A percentile compares a stretch with the other conserved stretches of the same genome.
Conservation (phyloP, 345 rosid species). For the Citropsis articulata region DNA sequence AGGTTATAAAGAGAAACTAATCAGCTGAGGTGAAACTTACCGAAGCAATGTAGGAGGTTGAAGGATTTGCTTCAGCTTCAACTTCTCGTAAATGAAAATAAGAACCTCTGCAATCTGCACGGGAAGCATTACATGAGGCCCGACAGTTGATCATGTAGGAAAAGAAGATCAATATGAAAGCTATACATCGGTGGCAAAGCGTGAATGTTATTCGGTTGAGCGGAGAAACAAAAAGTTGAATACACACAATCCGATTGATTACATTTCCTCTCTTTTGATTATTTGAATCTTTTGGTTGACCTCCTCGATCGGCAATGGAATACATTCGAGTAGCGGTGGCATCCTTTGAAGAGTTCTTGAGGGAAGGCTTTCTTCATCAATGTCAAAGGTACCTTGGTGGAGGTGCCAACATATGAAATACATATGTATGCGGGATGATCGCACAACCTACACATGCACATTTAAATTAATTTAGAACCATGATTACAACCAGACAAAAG, state of each 20-base stretch:
- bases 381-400: constrained; percentile 88
- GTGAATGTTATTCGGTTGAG: not conserved
- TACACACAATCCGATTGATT: constrained; percentile 6
- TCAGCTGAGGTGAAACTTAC: constrained; percentile 45
- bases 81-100: constrained; percentile 59
- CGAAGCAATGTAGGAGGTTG: constrained; percentile 93
- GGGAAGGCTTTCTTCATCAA: constrained; percentile 46
- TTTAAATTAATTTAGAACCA: constrained; percentile 13
- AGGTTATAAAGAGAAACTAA: not conserved
- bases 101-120: constrained; percentile 59
- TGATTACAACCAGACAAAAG: not conserved
- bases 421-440: constrained; percentile 89
- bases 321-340: constrained; percentile 53
- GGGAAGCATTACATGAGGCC: constrained; percentile 19
- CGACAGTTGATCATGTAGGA: not conserved
- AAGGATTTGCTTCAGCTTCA: constrained; percentile 94
- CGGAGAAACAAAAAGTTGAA: constrained; percentile 1
- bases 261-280: constrained; percentile 59
- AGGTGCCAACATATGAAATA: constrained; percentile 87
- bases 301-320: constrained; percentile 57
- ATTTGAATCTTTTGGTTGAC: constrained; percentile 28
- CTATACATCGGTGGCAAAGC: not conserved
- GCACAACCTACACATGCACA: constrained; percentile 77
- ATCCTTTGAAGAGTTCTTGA: constrained; percentile 49
- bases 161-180: not conserved